These are phyloP conservation scores for Hibiscus tridactylites DNA, from an alignment of 345 rosid genomes.

Conservation along the genomic window DNA sequence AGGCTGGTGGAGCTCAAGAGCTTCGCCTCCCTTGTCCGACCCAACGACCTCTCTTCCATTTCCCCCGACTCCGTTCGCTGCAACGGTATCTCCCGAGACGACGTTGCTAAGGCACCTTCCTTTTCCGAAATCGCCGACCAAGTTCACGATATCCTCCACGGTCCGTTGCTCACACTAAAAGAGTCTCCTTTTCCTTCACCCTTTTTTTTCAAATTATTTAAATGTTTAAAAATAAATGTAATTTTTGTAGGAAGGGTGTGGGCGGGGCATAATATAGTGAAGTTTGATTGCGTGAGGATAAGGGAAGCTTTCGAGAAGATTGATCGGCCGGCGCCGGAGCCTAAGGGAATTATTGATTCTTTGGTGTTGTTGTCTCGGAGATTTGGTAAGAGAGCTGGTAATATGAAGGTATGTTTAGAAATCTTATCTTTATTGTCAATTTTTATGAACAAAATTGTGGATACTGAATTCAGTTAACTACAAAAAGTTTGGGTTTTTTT, in stretches of 20 bases:
- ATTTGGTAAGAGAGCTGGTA: conserved; percentile 90
- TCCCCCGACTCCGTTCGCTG: conserved; percentile 46
- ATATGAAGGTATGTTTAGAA: conserved; percentile 63
- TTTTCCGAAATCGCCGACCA: conserved; percentile 63
- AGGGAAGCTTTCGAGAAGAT: conserved; percentile 70
- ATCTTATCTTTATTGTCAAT: neutral
- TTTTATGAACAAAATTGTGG: neutral
- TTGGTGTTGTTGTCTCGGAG: conserved; percentile 58
- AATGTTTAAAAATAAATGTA: neutral
- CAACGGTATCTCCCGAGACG: conserved; percentile 58
- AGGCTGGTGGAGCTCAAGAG: conserved; percentile 55
- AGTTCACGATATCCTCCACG: conserved; percentile 74
- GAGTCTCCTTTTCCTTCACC: neutral
- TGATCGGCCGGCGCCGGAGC: conserved; percentile 64
- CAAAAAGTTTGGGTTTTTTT: neutral
- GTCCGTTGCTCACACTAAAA: conserved; percentile 21
- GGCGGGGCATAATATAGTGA: conserved; percentile 90
- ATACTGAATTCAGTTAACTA: neutral
- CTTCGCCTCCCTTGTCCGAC: conserved; percentile 74
- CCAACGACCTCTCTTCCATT: conserved; percentile 55
- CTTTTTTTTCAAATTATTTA: neutral
- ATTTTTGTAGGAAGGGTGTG: conserved; percentile 64
- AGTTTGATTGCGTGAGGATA: conserved; percentile 77
- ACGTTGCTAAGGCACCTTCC: conserved; percentile 49
- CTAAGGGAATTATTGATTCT: conserved; percentile 72